A percentile compares a stretch with the other conserved stretches of the same genome.
Conservation (phyloP, 2,329 filamentous ascomycete genomes). For the Phialophora verrucosa region DNA sequence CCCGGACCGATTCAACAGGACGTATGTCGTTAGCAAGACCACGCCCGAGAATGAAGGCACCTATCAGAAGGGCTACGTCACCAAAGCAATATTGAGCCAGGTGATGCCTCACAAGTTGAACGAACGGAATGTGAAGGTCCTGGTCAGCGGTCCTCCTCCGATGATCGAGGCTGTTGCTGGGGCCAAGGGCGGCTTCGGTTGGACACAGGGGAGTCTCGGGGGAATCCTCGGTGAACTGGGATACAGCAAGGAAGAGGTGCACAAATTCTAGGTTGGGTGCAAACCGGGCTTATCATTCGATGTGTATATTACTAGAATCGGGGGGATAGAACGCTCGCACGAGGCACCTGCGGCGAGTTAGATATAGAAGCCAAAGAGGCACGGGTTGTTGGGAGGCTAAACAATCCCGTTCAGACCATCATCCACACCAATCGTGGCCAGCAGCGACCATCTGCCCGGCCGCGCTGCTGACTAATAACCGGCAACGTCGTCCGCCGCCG, state of each 20-base stretch:
- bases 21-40: slow-evolving; percentile 63
- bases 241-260: slow-evolving; percentile 62
- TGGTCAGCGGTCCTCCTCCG: slow-evolving; percentile 70
- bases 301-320: slow-evolving; percentile 30
- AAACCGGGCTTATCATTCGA: slow-evolving; percentile 17
- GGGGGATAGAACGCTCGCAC: background rate
- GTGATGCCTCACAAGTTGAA: slow-evolving; percentile 49
- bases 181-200: slow-evolving; percentile 43
- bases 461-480: background rate
- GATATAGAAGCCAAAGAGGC: background rate
- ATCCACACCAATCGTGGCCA: background rate
- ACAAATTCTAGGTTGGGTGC: slow-evolving; percentile 58
- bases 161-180: slow-evolving; percentile 67
- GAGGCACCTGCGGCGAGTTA: background rate
- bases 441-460: too few relatives aligned
- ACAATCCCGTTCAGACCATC: background rate
- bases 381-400: background rate
- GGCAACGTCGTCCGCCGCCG: background rate
- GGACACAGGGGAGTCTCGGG: slow-evolving; percentile 45
- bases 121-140: slow-evolving; percentile 58
- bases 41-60: slow-evolving; percentile 45
- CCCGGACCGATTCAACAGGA: slow-evolving; percentile 62
- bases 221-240: slow-evolving; percentile 65
- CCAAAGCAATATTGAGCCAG: slow-evolving; percentile 60
- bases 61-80: slow-evolving; percentile 63